Conservation (phyloP, 1,284 basidiomycete genomes). For the Marasmius sp. region DNA sequence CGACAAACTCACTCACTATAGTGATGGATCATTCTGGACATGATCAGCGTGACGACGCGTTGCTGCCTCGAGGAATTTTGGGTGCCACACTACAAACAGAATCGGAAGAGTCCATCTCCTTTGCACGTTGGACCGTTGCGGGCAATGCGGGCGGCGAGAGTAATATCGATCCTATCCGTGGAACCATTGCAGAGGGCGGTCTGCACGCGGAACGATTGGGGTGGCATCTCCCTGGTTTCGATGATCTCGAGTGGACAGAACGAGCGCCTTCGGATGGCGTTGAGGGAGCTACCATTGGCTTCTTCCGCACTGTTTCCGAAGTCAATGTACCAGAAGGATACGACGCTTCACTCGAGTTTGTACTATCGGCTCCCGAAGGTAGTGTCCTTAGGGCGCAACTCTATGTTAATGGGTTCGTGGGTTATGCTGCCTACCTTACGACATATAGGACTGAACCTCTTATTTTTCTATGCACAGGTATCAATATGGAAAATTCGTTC, state of each 20-base stretch:
- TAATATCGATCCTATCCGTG: constrained; percentile 4
- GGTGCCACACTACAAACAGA: neutral
- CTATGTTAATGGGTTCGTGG: constrained; percentile 60
- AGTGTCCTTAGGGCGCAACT: constrained; percentile 53
- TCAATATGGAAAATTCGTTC: constrained; percentile 18
- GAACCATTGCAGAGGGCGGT: constrained; percentile 4
- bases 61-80: constrained; percentile 15
- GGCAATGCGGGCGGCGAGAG: constrained; percentile 9
- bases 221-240: constrained; percentile 24
- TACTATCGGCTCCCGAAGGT: constrained; percentile 38
- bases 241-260: constrained; percentile 17
- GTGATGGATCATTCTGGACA: constrained; percentile 19
- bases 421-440: constrained; percentile 31
- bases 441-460: no score
- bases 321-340: constrained; percentile 44
- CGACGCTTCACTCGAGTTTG: constrained; percentile 51
- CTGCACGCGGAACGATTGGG: constrained; percentile 18
- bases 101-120: neutral
- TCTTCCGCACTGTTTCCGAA: constrained; percentile 56
- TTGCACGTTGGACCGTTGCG: constrained; percentile 6
- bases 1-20: constrained; percentile 15
- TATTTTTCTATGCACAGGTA: constrained; percentile 4
- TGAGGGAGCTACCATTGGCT: constrained; percentile 36
- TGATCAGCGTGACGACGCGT: constrained; percentile 12
- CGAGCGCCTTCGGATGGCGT: constrained; percentile 14